Evolutionary conservation across 106 monocot species (phyloP), one percentile per base, ranked within the genome.

Genomic region (Dendrobium nobile): DNA sequence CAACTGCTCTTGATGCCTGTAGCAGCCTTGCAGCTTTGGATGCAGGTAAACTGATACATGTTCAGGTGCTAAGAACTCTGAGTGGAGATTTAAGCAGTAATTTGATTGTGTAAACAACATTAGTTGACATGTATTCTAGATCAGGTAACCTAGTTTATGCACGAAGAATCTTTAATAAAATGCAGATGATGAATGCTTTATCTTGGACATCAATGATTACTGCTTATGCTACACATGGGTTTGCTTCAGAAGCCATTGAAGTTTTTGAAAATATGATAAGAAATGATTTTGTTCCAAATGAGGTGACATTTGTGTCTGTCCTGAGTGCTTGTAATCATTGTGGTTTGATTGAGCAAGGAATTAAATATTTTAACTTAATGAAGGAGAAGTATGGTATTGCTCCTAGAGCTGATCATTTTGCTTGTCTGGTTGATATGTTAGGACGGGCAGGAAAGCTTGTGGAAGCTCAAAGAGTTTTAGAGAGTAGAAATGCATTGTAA

Each of bases 131-230:
- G 92, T 89, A 92, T 77, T 84, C 89, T 2, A 87, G 82, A 77
- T 85, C 85, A 1, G 85, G 85, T 15, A 64, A 82, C 79, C 79
- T 92, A 64, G 42, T 26, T 59, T 85, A 87, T 70, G 89, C 87
- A 24, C 79, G 72, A 48, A 89, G 80, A 80, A 55, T 92, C 8
- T 89, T 89, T 68, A 80, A 89, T 81, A 78, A 59, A 41, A 87
- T 85, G 81, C 9, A 0, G 17, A 75, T 84, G 17, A 85, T 44
- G 72, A 89, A 91, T 84, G 88, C 87, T 19, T 77, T 89, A 17
- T 81, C 89, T 40, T 91, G 91, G 91, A 88, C 88, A 7, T 84
- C 86, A 8, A 91, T 91, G 91, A 91, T 91, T 26, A 72, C 82
- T 51, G 84, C 80, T 26, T 91, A 88, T 83, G 84, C 87, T 18